Evolutionary conservation across 306 rosid species (phyloP).

Genomic region (Cotoneaster glaucophyllus): DNA sequence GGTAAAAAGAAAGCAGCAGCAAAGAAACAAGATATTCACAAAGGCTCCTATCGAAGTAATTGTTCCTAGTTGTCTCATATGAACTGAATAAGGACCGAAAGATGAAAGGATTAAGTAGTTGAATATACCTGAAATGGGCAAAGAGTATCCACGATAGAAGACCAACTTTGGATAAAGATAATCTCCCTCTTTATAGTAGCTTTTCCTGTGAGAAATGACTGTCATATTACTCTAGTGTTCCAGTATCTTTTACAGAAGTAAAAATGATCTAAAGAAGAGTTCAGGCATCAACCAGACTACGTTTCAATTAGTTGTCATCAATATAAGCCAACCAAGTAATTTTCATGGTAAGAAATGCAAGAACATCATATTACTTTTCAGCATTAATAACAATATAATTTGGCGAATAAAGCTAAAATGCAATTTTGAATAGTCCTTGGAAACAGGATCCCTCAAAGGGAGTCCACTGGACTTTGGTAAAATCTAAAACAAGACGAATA

Average conservation of each 20-base stretch:
- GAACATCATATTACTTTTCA: not conserved
- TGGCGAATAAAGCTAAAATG: too few species aligned
- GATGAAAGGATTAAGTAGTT: constrained; percentile 1
- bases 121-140: constrained; percentile 80
- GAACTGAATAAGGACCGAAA: constrained; percentile 6
- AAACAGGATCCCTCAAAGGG: too few species aligned
- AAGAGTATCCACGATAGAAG: constrained; percentile 89
- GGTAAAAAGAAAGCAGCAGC: too few species aligned
- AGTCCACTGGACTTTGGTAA: too few species aligned
- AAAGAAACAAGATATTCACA: too few species aligned
- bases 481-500: too few species aligned
- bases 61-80: not conserved
- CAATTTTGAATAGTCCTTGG: too few species aligned
- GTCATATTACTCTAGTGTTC: constrained; percentile 3
- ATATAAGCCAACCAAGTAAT: constrained; percentile 1
- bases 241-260: not conserved
- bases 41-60: too few species aligned
- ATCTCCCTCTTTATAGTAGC: constrained; percentile 79
- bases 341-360: not conserved
- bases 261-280: not conserved
- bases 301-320: not conserved
- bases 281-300: not conserved
- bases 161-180: constrained; percentile 65
- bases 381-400: too few species aligned
- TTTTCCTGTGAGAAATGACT: constrained; percentile 51